Conservation (phyloP, 169 alveolate genomes). For the Plasmodium inui region DNA sequence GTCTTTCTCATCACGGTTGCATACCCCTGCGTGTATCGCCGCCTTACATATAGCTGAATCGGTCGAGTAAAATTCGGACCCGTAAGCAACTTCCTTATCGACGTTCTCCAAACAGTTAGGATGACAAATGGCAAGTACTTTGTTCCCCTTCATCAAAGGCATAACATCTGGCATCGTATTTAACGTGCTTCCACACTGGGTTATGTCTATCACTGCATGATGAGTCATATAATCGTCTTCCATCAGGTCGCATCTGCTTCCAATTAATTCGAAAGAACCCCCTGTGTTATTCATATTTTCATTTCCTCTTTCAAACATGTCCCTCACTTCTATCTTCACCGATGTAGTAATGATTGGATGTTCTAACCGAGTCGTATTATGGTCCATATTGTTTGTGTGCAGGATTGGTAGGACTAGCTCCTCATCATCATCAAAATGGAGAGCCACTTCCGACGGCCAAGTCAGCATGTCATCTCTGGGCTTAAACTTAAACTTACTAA, state of each 20-base stretch:
- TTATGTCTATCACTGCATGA: slow-evolving; percentile 73
- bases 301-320: slow-evolving; percentile 58
- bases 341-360: slow-evolving; percentile 78
- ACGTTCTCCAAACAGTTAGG: slow-evolving; percentile 40
- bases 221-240: not conserved
- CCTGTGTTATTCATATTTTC: slow-evolving; percentile 81
- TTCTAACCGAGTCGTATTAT: slow-evolving; percentile 73
- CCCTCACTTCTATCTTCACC: slow-evolving; percentile 76
- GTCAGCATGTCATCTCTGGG: slow-evolving; percentile 80
- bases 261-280: slow-evolving; percentile 81
- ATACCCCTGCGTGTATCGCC: slow-evolving; percentile 64
- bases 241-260: slow-evolving; percentile 69
- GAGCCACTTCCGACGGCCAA: slow-evolving; percentile 82
- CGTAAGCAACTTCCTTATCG: slow-evolving; percentile 18
- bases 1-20: not conserved
- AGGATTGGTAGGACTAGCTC: slow-evolving; percentile 76
- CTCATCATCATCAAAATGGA: slow-evolving; percentile 77
- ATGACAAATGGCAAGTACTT: slow-evolving; percentile 75
- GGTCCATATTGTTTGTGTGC: slow-evolving; percentile 79
- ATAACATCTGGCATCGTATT: slow-evolving; percentile 57
- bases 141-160: slow-evolving; percentile 70
- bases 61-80: slow-evolving; percentile 45
- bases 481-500: slow-evolving; percentile 77
- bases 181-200: slow-evolving; percentile 61
- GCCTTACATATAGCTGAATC: slow-evolving; percentile 52